Percentiles rank a stretch among this genome's conserved stretches.
phyloP scores from a whole-genome alignment of 352 stramenopile genomes.

The Phytophthora cajani region DNA sequence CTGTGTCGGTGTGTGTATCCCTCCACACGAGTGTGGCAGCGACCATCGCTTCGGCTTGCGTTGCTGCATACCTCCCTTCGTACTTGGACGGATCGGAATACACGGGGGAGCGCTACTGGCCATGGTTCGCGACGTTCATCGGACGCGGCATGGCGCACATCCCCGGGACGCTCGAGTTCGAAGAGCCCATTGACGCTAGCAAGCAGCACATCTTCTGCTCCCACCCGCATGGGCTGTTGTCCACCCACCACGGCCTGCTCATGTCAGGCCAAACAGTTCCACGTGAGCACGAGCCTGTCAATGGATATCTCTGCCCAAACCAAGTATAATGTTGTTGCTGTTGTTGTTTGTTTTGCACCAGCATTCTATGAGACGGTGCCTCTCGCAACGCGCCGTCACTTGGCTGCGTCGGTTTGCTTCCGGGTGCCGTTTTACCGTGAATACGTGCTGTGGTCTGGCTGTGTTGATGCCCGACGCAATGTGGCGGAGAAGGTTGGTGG shows the following conservation, averaged over 20 bases:
- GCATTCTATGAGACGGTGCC: conserved; percentile 78
- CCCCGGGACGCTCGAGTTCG: conserved; percentile 70
- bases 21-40: conserved; percentile 23
- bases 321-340: conserved; percentile 9
- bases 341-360: conserved; percentile 18
- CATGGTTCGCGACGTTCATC: conserved; percentile 56
- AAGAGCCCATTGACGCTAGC: conserved; percentile 59
- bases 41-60: conserved; percentile 29
- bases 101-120: conserved; percentile 66
- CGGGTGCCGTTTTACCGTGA: conserved; percentile 79
- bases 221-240: conserved; percentile 80
- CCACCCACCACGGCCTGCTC: conserved; percentile 70
- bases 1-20: conserved; percentile 39
- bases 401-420: conserved; percentile 82
- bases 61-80: conserved; percentile 60
- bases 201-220: conserved; percentile 85
- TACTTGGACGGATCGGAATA: conserved; percentile 66
- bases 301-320: not conserved
- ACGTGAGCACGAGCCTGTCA: conserved; percentile 37
- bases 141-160: conserved; percentile 43
- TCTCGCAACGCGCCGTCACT: conserved; percentile 65
- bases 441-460: conserved; percentile 79
- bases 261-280: conserved; percentile 66
- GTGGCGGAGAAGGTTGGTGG: conserved; percentile 61
- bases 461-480: conserved; percentile 70